phyloP scores from a whole-genome alignment of 148 eudicot genomes.

The Persicaria maculosa region DNA sequence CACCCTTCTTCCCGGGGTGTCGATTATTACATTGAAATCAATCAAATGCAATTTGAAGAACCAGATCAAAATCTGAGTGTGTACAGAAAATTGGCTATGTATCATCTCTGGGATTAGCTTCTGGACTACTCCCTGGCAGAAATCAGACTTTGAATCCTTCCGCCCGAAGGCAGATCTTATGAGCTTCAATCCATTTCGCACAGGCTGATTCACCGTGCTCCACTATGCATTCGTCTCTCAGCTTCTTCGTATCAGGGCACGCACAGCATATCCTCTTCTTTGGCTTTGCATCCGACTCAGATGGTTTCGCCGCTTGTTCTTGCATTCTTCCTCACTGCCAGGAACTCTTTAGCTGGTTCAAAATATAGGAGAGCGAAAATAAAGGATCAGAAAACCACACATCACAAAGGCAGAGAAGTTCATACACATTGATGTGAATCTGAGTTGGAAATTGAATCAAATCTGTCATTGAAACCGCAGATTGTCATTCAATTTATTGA shows the following conservation, averaged over 20 bases:
- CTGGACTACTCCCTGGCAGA: neutral
- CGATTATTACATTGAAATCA: neutral
- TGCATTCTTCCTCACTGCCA: neutral
- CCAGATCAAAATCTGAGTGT: neutral
- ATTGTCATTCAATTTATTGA: too few species aligned
- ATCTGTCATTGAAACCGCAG: too few species aligned
- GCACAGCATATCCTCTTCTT: conserved; percentile 96
- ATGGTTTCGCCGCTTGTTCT: conserved; percentile 10
- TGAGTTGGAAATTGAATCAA: neutral
- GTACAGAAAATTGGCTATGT: neutral
- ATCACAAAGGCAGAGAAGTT: neutral
- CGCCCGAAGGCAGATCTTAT: conserved; percentile 72
- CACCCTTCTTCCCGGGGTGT: neutral
- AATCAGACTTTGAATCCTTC: conserved; percentile 72
- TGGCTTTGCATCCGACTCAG: conserved; percentile 50
- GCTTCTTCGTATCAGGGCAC: conserved; percentile 81
- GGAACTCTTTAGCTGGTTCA: neutral
- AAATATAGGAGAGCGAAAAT: neutral
- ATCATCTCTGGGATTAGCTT: neutral
- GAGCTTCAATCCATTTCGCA: conserved; percentile 86
- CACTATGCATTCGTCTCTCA: conserved; percentile 86
- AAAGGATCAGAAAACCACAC: neutral
- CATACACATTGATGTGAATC: neutral
- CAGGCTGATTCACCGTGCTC: conserved; percentile 83
- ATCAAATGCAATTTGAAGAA: neutral